Evolutionary conservation across 2,329 filamentous ascomycete genomes (phyloP).

Genomic region (Arthrobotrys iridis): DNA sequence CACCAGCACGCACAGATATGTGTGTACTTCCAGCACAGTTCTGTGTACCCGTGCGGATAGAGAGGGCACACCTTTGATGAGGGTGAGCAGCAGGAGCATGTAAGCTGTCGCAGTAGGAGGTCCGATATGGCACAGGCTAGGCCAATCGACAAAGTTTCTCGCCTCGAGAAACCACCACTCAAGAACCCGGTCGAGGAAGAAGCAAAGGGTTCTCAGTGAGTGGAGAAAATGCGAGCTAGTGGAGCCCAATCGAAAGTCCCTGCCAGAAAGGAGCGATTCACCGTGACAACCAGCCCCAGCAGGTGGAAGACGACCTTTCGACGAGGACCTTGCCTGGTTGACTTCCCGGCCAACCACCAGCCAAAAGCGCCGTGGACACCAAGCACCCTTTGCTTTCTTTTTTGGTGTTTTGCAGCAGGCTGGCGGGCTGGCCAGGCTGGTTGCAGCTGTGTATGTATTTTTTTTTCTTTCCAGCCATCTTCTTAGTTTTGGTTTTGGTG

Average conservation of each 20-base stretch:
- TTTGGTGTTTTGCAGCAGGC: constrained; percentile 27
- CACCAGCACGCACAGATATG: background rate
- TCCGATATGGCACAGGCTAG: constrained; percentile 29
- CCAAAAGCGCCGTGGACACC: constrained; percentile 33
- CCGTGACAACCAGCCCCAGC: constrained; percentile 53
- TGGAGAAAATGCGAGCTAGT: constrained; percentile 47
- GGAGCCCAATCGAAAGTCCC: constrained; percentile 46
- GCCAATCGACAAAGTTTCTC: constrained; percentile 45
- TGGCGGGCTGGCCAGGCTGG: background rate
- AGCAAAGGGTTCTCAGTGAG: constrained; percentile 28
- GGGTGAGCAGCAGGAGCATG: constrained; percentile 22
- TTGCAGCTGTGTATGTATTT: too few relatives aligned
- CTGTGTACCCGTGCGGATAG: constrained; percentile 8
- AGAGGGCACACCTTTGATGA: constrained; percentile 14
- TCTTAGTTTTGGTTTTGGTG: background rate
- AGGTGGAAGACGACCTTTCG: constrained; percentile 28
- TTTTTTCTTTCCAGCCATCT: constrained; percentile 50
- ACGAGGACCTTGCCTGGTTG: background rate
- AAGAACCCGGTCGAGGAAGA: constrained; percentile 39
- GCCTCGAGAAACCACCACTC: constrained; percentile 50
- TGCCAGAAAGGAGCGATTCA: constrained; percentile 54
- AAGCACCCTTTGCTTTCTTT: constrained; percentile 13
- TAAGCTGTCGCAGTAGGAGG: constrained; percentile 52
- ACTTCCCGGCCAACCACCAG: constrained; percentile 42
- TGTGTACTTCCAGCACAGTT: background rate